phyloP scores from a whole-genome alignment of 2,329 filamentous ascomycete genomes.

The Colletotrichum nymphaeae region DNA sequence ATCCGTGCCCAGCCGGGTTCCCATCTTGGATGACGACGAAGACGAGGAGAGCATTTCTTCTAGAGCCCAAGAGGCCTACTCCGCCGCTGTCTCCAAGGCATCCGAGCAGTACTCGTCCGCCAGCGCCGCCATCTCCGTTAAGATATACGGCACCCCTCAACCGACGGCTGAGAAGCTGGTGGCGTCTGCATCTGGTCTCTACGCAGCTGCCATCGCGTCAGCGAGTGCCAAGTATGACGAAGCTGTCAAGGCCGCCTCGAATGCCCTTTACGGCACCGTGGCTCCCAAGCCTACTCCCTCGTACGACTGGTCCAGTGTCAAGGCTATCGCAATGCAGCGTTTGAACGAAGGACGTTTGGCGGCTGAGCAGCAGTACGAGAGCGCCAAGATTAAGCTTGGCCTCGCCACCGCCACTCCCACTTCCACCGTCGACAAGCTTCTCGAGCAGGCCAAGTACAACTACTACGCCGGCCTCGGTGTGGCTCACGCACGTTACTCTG shows the following conservation, averaged over 20 bases:
- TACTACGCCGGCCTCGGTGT: constrained; percentile 85
- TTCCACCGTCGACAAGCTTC: constrained; percentile 66
- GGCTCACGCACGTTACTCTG: constrained; percentile 82
- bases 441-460: constrained; percentile 70
- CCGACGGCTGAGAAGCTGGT: constrained; percentile 71
- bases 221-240: constrained; percentile 70
- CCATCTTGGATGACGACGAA: constrained; percentile 61
- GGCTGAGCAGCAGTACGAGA: constrained; percentile 78
- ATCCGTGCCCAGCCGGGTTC: constrained; percentile 58
- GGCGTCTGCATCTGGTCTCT: constrained; percentile 75
- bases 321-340: constrained; percentile 76
- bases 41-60: constrained; percentile 52
- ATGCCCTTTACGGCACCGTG: constrained; percentile 60
- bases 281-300: constrained; percentile 54
- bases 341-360: constrained; percentile 76
- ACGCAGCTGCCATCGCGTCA: constrained; percentile 71
- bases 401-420: constrained; percentile 70
- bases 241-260: constrained; percentile 65
- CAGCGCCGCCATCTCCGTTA: constrained; percentile 73
- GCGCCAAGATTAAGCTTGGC: constrained; percentile 73
- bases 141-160: constrained; percentile 76
- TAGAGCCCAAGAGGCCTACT: constrained; percentile 69
- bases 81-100: constrained; percentile 72
- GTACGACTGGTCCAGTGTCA: constrained; percentile 60
- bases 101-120: constrained; percentile 77